Evolutionary conservation across 805 yeast genomes (phyloP), one percentile per base, ranked within the genome.

Genomic region (Candida xiaguanensis): DNA sequence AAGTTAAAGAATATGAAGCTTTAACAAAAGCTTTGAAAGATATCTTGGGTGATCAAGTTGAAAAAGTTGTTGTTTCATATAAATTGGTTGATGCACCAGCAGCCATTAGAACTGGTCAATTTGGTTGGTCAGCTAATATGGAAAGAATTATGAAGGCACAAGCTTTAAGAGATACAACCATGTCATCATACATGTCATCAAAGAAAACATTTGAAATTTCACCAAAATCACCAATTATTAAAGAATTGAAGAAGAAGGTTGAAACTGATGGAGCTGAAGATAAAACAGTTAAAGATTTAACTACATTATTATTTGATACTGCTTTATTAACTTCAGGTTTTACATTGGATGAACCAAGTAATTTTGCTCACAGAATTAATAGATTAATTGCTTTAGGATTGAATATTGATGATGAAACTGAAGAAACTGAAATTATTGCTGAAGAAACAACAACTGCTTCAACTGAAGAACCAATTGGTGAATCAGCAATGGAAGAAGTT

Each of bases 111-210:
- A 93, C 99, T 55, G 98, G 97, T 56, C 98, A 93, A 78, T 93
- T 93, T 70, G 99, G 99, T 70, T 93, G 99, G 99, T 93, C 99
- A 55, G 99, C 99, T 62, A 93, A 93, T 80, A 93, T 93, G 99
- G 99, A 93, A 80, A 91, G 99, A 85, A 93, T 93, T 80, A 93
- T 93, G 99, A 93, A 93, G 80, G 99, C 99, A 48, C 99, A 93
- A 79, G 99, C 99, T 58, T 77, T 93, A 61, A 89, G 98, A 78
- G 99, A 93, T 72, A 86, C 95, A 57, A 79, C 95, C 56, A 93
- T 93, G 99, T 89, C 98, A 30, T 81, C 96, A 48, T 93, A 93
- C 93, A 93, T 93, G 99, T 85, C 98, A 35, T 93, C 99, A 41
- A 93, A 93, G 89, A 93, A 93, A 84, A 93, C 93, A 63, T 88